Evolutionary conservation across 1,284 basidiomycete genomes (phyloP).

Genomic region (Cryptococcus depauperatus): DNA sequence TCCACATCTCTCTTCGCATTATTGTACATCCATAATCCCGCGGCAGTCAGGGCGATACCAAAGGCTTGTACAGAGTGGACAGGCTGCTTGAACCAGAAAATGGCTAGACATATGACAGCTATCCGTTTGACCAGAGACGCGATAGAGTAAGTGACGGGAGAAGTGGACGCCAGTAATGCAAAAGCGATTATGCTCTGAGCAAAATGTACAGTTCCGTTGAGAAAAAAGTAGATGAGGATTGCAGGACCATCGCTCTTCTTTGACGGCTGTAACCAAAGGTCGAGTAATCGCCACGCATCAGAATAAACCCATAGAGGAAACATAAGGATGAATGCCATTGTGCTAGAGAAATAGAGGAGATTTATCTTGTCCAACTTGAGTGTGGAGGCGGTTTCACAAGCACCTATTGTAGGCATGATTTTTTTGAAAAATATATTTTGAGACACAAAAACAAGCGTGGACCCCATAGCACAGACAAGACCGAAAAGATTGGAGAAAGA

Average conservation of each 20-base stretch:
- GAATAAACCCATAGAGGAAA: conserved; percentile 85
- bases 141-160: conserved; percentile 97
- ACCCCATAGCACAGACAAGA: conserved; percentile 83
- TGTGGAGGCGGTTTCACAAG: conserved; percentile 36
- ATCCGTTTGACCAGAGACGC: conserved; percentile 97
- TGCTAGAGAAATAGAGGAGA: conserved; percentile 88
- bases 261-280: conserved; percentile 29
- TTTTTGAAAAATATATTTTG: conserved; percentile 99
- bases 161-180: conserved; percentile 87
- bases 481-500: conserved; percentile 75
- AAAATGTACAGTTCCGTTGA: conserved; percentile 95
- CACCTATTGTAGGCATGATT: conserved; percentile 63
- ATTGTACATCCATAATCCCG: conserved; percentile 94
- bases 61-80: conserved; percentile 74
- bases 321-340: conserved; percentile 90
- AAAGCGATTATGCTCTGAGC: conserved; percentile 96
- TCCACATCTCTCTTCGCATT: conserved; percentile 87
- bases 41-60: conserved; percentile 83
- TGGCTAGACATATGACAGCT: conserved; percentile 94
- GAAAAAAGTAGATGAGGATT: conserved; percentile 62
- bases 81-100: conserved; percentile 89
- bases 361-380: conserved; percentile 91
- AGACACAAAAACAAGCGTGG: conserved; percentile 90
- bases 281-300: conserved; percentile 63
- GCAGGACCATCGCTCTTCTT: conserved; percentile 18